These are phyloP conservation scores for Pyricularia pennisetigena DNA, from an alignment of 2,329 filamentous ascomycete species.

Conservation along the genomic window DNA sequence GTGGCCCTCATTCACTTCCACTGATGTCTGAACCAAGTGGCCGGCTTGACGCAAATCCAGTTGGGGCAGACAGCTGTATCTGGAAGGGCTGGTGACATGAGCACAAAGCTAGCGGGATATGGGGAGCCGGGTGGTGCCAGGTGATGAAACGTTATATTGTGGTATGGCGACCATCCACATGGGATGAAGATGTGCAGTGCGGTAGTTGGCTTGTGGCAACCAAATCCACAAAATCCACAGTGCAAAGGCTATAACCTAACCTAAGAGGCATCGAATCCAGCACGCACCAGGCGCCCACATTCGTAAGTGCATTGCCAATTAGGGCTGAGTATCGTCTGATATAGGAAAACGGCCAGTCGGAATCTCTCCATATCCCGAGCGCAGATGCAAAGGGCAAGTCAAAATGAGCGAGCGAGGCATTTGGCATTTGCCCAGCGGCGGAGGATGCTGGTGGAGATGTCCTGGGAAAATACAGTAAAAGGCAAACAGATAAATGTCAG, in stretches of 20 bases:
- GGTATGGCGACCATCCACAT: background rate
- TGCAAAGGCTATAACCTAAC: slow-evolving; percentile 3
- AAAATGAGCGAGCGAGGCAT: background rate
- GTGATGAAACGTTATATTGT: slow-evolving; percentile 6
- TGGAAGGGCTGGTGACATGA: background rate
- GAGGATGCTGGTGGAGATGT: background rate
- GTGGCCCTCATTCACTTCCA: background rate
- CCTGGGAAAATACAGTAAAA: background rate
- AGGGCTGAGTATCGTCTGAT: background rate
- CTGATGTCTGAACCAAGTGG: background rate
- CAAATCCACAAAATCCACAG: slow-evolving; percentile 1
- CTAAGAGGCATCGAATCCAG: background rate
- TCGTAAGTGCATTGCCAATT: background rate
- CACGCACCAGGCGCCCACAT: background rate
- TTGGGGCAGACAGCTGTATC: background rate
- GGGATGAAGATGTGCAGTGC: background rate
- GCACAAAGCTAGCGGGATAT: background rate
- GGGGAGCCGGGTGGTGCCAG: background rate
- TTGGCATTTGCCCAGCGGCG: background rate
- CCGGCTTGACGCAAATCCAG: background rate
- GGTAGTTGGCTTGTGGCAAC: background rate
- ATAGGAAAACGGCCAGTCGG: background rate
- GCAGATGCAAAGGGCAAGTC: background rate
- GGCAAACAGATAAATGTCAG: background rate
- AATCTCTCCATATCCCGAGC: background rate